A percentile compares a stretch with the other conserved stretches of the same genome.
Evolutionary conservation across 225 moss, liverwort and hornwort species (phyloP).

Genomic region (Straminergon stramineum): DNA sequence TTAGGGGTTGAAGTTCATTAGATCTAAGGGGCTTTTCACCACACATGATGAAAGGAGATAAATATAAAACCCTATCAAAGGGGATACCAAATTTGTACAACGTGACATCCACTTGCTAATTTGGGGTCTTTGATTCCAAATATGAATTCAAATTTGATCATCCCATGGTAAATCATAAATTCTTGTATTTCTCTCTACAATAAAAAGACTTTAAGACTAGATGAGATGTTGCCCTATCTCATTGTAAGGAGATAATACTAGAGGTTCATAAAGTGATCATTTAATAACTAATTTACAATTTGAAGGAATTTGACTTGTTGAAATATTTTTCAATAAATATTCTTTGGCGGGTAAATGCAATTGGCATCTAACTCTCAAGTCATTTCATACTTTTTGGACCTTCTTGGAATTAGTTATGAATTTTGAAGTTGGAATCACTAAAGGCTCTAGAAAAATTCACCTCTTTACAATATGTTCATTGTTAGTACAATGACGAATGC

Average conservation of each 20-base stretch:
- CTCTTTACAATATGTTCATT: background rate
- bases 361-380: background rate
- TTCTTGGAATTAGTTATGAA: background rate
- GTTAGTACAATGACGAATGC: background rate
- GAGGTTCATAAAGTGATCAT: background rate
- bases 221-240: background rate
- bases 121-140: background rate
- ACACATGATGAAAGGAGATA: background rate
- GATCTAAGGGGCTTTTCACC: background rate
- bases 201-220: background rate
- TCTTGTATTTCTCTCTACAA: background rate
- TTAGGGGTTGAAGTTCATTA: background rate
- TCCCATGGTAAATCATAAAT: background rate
- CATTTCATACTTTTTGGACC: background rate
- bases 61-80: background rate
- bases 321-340: background rate
- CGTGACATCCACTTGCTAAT: fast-evolving
- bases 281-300: background rate
- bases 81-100: background rate
- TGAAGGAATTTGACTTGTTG: background rate
- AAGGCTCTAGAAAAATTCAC: background rate
- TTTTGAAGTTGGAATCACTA: background rate
- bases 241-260: background rate
- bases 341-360: background rate
- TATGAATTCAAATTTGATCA: background rate